Base-by-base conservation (phyloP, 257 asterid species). In the Verbascum thapsus region DNA sequence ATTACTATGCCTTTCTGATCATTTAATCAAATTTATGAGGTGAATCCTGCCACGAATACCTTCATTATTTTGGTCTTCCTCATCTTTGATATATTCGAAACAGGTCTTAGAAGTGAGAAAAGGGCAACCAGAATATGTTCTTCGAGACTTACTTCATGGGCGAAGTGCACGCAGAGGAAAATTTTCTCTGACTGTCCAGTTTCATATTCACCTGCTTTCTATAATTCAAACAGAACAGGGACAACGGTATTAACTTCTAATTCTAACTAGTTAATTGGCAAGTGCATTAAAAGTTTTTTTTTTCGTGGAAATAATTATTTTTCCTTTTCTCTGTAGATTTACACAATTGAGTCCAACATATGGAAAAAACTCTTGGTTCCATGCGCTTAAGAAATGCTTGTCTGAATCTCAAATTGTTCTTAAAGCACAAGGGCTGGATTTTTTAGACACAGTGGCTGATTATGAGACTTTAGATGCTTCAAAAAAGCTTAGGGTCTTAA, bases 131-230 rank as follows among this genome's bases (percentile, higher is more conserved):
- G 69, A 63, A 26, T 30, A 37, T 19, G 38, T 70, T 30, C 67
- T 70, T 12, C 49, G 53, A 66, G 99, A 90, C 72, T 62, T 94
- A 52, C 58, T 83, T n/a, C 82, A 81, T 4, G 92, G 95, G 42
- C 74, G 96, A 81, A 71, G 66, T 44, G 71, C 64, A 30, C 92
- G 95, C 6, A 83, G 66, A 41, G 90, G 89, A 62, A 85, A 83
- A 80, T 53, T 59, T 64, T 81, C 95, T 8, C 43, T 61, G 60
- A 67, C 83, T 6, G 85, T 76, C 20, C 90, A 84, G 66, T 86
- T 94, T 74, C 85, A 74, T 61, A 78, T 74, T 50, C 77, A 74
- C 18, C 61, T 94, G 63, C 71, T 94, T 37, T 75, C 96, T 40
- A 37, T 80, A 30, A 58, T 94, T 40, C 77, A 63, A 67, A 53